Base-by-base conservation (phyloP, 148 eudicot genomes). In the Cornus kousa region DNA sequence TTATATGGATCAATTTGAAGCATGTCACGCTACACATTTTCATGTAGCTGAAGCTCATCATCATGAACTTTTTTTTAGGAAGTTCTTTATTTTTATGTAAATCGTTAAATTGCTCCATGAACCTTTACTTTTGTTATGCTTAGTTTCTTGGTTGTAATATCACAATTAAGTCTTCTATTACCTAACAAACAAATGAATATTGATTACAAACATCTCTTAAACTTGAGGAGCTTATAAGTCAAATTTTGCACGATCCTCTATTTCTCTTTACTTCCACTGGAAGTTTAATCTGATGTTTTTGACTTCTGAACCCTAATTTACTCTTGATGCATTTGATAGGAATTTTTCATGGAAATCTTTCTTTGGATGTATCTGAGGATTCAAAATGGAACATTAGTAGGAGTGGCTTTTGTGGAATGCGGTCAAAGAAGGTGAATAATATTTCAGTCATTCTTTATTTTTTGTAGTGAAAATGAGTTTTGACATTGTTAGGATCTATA, bases 341-440 rank as follows among this genome's bases (percentile, higher is more conserved):
- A 72, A 77, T 91, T 24, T 95, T 95, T 86, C 89, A 97, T 72
- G 99, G 99, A 33, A 90, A 89, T 73, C 95, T 95, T 28, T 95
- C 98, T 81, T 68, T 87, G 71, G 99, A 95, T 86, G 86, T 92
- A 55, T 85, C 76, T 66, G 99, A 90, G 80, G 90, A 89, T 74
- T 78, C 99, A 73, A 88, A 74, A 81, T 95, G 97, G 99, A 93
- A 89, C 76, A 93, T 95, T 23, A 87, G 82, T 53, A 89, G 99
- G 84, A 82, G 97, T 83, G 99, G 99, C 84, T 95, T 95, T 78
- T 95, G 99, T 81, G 99, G 99, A 75, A 95, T 95, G 99, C 94
- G 99, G 74, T 93, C 99, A 71, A 95, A 91, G 88, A 95, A 90
- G 99, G 99, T 95, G 79, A 83, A 72, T 55, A 37, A 2, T 59